A percentile compares a stretch with the other conserved stretches of the same genome.
Conservation (phyloP, 208 protist genomes). For the Trypanosoma rangeli region DNA sequence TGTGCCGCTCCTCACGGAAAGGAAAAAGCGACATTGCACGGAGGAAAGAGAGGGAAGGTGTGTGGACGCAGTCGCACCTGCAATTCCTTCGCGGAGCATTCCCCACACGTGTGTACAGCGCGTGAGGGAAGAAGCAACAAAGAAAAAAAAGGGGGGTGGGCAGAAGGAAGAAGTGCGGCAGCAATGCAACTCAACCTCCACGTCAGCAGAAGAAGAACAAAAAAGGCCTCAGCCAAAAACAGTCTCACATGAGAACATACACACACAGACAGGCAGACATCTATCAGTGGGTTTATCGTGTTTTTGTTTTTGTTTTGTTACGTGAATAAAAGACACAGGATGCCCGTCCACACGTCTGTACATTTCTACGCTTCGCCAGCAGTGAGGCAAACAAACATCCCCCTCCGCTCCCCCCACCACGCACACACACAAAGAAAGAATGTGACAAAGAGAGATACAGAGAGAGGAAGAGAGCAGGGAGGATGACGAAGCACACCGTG, state of each 20-base stretch:
- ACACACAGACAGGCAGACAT: not conserved
- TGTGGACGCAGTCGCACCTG: not conserved
- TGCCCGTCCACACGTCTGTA: not conserved
- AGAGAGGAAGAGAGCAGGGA: too few species aligned
- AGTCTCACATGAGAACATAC: not conserved
- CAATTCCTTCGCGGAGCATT: conserved; percentile 9
- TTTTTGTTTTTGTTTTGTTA: not conserved
- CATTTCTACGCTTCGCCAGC: not conserved
- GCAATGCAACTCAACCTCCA: not conserved
- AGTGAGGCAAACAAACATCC: not conserved
- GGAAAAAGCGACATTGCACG: conserved; percentile 52
- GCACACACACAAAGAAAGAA: conserved; percentile 5
- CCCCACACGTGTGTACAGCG: not conserved
- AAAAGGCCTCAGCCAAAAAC: not conserved
- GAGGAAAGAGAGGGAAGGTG: not conserved
- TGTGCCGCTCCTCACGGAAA: conserved; percentile 54
- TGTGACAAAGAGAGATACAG: too few species aligned
- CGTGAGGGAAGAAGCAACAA: not conserved
- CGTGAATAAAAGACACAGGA: not conserved
- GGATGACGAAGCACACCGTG: not conserved
- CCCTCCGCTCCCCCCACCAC: conserved; percentile 17
- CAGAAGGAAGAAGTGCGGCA: not conserved
- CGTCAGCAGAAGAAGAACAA: not conserved
- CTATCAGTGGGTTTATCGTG: not conserved
- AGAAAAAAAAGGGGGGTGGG: conserved; percentile 12